These are phyloP conservation scores for Trametes cubensis DNA, from an alignment of 768 basidiomycete genomes.

Conservation along the genomic window DNA sequence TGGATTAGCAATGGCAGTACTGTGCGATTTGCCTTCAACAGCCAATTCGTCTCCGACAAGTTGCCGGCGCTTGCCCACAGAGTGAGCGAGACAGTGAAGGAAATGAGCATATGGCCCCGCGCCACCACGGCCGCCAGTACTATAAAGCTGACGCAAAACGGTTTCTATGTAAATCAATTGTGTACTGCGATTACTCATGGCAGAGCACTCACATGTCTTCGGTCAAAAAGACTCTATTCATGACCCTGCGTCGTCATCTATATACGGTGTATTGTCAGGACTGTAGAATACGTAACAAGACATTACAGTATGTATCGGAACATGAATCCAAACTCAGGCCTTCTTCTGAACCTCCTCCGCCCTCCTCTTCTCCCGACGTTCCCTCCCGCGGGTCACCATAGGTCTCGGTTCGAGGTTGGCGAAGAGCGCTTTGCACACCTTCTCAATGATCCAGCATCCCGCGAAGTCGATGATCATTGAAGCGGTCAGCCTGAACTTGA, in stretches of 20 bases:
- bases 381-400: conserved; percentile 83
- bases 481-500: conserved; percentile 75
- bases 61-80: too few relatives aligned
- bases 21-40: too few relatives aligned
- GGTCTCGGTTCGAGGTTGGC: conserved; percentile 84
- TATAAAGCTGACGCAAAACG: too few relatives aligned
- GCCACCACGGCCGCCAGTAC: too few relatives aligned
- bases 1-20: too few relatives aligned
- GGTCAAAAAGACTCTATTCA: too few relatives aligned
- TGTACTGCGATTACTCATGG: too few relatives aligned
- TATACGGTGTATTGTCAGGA: conserved; percentile 5
- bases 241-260: conserved; percentile 7
- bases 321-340: conserved; percentile 5
- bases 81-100: too few relatives aligned
- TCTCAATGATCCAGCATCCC: conserved; percentile 86
- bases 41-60: too few relatives aligned
- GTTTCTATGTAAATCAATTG: too few relatives aligned
- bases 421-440: conserved; percentile 80
- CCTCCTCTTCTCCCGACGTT: conserved; percentile 59
- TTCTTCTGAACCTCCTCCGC: conserved; percentile 20
- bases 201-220: too few relatives aligned
- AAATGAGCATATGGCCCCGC: too few relatives aligned
- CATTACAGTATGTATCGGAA: conserved; percentile 9
- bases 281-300: conserved; percentile 8
- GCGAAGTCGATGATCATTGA: conserved; percentile 88